Evolutionary conservation across 176 grass and related monocot species (phyloP).

Genomic region (Raddia guianensis): DNA sequence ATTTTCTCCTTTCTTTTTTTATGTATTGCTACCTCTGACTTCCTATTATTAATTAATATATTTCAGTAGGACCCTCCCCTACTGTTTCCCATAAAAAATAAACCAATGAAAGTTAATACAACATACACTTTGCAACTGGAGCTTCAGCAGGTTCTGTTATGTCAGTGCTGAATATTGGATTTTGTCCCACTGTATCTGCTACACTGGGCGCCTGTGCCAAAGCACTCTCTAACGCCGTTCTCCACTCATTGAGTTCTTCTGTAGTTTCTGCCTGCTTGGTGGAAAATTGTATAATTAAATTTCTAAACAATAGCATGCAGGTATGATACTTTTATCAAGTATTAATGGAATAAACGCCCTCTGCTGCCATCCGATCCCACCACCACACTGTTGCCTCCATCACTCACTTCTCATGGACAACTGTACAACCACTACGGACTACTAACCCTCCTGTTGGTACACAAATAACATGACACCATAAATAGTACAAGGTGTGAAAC

Average conservation of each 20-base stretch:
- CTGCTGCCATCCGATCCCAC: background rate
- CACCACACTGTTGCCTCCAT: background rate
- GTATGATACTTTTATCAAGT: conserved; percentile 24
- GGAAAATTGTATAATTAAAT: conserved; percentile 39
- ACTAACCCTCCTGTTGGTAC: conserved; percentile 9
- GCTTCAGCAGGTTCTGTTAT: conserved; percentile 55
- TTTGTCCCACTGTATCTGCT: conserved; percentile 61
- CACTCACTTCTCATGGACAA: conserved; percentile 1
- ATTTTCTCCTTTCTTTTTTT: background rate
- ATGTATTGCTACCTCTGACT: background rate
- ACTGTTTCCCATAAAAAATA: background rate
- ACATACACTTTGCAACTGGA: conserved; percentile 72
- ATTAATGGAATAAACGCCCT: conserved; percentile 14
- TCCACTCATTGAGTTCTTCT: conserved; percentile 94
- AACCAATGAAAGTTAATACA: conserved; percentile 20
- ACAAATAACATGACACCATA: background rate
- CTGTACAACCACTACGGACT: conserved; percentile 9
- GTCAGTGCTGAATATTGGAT: conserved; percentile 79
- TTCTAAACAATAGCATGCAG: conserved; percentile 1
- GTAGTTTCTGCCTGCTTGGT: conserved; percentile 77
- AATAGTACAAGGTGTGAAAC: conserved; percentile 36
- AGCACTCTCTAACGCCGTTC: conserved; percentile 89
- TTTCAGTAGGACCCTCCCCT: background rate
- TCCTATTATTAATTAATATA: background rate
- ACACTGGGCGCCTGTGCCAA: conserved; percentile 77